phyloP scores from a whole-genome alignment of 2,329 filamentous ascomycete genomes.

The Trichoderma endophyticum region DNA sequence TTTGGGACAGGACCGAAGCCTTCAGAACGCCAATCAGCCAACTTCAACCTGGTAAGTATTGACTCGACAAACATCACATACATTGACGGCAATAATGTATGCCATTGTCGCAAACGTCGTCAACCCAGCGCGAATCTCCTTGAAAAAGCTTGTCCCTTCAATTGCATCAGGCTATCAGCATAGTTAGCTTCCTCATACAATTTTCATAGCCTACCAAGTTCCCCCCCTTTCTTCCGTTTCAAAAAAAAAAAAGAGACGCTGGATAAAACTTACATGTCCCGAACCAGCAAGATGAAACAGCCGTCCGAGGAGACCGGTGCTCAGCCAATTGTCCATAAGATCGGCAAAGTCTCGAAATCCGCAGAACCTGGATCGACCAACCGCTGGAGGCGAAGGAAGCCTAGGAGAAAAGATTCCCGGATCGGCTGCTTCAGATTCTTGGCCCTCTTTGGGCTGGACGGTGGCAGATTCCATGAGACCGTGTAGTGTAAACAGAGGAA shows the following conservation, averaged over 20 bases:
- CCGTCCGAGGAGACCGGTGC: conserved; percentile 49
- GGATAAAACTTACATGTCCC: conserved; percentile 56
- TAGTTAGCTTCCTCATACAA: background rate
- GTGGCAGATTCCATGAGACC: conserved; percentile 12
- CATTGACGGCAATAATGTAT: conserved; percentile 76
- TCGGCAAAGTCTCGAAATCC: conserved; percentile 37
- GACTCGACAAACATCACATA: conserved; percentile 29
- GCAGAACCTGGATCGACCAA: conserved; percentile 29
- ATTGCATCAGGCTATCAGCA: conserved; percentile 60
- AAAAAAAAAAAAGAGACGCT: background rate
- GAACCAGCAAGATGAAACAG: conserved; percentile 65
- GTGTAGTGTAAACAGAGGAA: background rate
- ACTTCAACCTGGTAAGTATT: no score
- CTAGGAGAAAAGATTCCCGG: conserved; percentile 4
- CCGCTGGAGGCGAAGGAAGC: conserved; percentile 1
- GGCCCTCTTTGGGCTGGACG: background rate
- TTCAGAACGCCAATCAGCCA: conserved; percentile 35
- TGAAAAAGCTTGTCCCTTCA: conserved; percentile 67
- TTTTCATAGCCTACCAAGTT: background rate
- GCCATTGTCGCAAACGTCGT: conserved; percentile 82
- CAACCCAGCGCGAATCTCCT: conserved; percentile 73
- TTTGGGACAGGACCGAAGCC: conserved; percentile 69
- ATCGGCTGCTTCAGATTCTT: background rate
- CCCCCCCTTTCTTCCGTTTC: background rate
- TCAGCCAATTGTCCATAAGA: conserved; percentile 35